Base-by-base conservation (phyloP, 768 basidiomycete genomes). In the Hysterangium stoloniferum region DNA sequence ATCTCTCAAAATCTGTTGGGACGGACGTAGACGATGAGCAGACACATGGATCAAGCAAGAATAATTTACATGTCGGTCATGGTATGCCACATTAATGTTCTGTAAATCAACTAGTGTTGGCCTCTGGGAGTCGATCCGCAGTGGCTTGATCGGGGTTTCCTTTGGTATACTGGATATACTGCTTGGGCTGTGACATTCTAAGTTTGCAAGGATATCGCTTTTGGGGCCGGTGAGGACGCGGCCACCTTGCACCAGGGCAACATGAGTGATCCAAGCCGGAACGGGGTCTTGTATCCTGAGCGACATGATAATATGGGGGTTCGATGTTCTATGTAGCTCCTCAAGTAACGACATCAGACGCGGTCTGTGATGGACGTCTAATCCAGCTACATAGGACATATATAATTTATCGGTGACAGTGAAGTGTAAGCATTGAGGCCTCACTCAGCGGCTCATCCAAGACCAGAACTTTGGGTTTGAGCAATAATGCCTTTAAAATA, bases 361-460 rank as follows among this genome's bases (percentile, higher is more conserved):
- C 1, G 74, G 72, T 12, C 89, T 77, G 4, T 74, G 80, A 12
- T 72, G 56, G 3, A 71, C 68, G 57, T 94, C 91, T 12, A 94
- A 69, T 1, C 92, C 91, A 54, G 91, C 90, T 92, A n/a, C n/a
- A n/a, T n/a, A n/a, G n/a, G n/a, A n/a, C n/a, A n/a, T n/a, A 49
- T n/a, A 25, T 15, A 8, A 5, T 22, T 20, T 24, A 29, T 2
- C 20, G 6, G 44, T 6, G 19, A 33, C 5, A n/a, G n/a, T 27
- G n/a, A 19, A 3, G 12, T 4, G 29, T 31, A 31, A 5, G 33
- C 28, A 17, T 12, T 6, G 27, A 45, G 8, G 3, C 12, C 82
- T 52, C 56, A 91, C 90, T 90, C 32, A 92, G 70, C 0, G 93
- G 94, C 63, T 98, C 95, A 54, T 96, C 93, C n/a, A 97, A 71